Evolutionary conservation across 1,139 yeast genomes (phyloP), one percentile per base, ranked within the genome.

Genomic region (Lodderomyces orthopsilosis): DNA sequence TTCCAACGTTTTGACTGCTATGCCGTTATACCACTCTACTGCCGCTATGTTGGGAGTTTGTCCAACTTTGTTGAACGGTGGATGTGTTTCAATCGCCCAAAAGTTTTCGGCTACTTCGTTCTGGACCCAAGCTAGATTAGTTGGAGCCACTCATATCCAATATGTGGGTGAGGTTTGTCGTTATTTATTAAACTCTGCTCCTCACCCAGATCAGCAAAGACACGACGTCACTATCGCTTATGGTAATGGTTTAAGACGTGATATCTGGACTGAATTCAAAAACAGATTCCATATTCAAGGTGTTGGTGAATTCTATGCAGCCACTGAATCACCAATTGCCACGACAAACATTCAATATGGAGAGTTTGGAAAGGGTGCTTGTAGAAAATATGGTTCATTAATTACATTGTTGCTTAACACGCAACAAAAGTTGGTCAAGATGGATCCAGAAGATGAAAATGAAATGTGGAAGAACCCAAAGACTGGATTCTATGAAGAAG

Each of bases 121-220:
- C 62, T 91, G 98, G 98, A 85, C 93, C 19, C 96, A 91, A 62
- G 94, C 87, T 5, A 82, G 75, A 54, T 59, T 87, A 35, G 65
- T 82, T 22, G 66, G 74, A 1, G 87, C 96, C 3, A 86, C 95
- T 7, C 88, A 87, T 51, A 77, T 89, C 44, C 97, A 91, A 65
- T 91, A 91, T 54, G 98, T 93, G 13, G 98, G 98, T 19, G 98
- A 93, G 64, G 91, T 90, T 35, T 89, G 98, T 62, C 79, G 98
- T 44, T 93, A 90, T 60, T 72, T 91, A 49, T 66, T 87, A 49
- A 81, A 84, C 52, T 75, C 93, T 1, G 82, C 85, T 37, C 65
- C 65, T 7, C 82, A 75, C 41, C 77, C 81, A 9, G 91, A 87
- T 59, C 96, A 91, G 58, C 64, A 68, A 34, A 64, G 65, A 37